A percentile compares a stretch with the other conserved stretches of the same genome.
Conservation (phyloP, 2,329 filamentous ascomycete species). For the Fusarium domesticum region DNA sequence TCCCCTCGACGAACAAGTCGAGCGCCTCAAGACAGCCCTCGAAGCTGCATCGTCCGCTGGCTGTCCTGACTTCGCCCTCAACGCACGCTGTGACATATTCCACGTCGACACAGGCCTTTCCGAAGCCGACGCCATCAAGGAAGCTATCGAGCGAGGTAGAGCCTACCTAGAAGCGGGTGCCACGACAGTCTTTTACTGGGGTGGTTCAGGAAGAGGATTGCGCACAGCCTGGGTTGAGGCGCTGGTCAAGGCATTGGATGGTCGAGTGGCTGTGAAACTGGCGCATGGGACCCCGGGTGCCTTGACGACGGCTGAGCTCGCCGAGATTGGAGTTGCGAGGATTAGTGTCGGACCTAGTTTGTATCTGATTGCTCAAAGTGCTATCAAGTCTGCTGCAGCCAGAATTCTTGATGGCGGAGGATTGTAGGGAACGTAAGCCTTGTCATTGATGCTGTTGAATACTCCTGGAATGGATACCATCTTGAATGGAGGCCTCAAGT, state of each 20-base stretch:
- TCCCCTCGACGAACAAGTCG: slow-evolving; percentile 44
- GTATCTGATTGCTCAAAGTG: slow-evolving; percentile 40
- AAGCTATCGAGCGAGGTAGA: slow-evolving; percentile 52
- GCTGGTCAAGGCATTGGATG: slow-evolving; percentile 48
- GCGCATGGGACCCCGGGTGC: slow-evolving; percentile 33
- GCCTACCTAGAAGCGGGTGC: slow-evolving; percentile 58
- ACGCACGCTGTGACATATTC: slow-evolving; percentile 56
- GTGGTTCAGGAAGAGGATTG: slow-evolving; percentile 43
- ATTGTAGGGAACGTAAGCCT: slow-evolving; percentile 6
- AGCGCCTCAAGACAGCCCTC: slow-evolving; percentile 44
- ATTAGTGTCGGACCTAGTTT: slow-evolving; percentile 53
- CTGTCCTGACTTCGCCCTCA: slow-evolving; percentile 55
- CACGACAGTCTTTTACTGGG: slow-evolving; percentile 60
- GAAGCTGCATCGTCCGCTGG: slow-evolving; percentile 44
- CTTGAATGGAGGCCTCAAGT: too few relatives aligned
- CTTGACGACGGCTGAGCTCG: slow-evolving; percentile 44
- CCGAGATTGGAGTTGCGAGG: slow-evolving; percentile 50
- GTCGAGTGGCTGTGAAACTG: slow-evolving; percentile 48
- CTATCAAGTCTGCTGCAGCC: slow-evolving; percentile 34
- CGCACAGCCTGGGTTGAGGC: slow-evolving; percentile 44
- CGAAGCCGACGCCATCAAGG: slow-evolving; percentile 39
- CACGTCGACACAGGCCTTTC: slow-evolving; percentile 29
- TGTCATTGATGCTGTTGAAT: background rate
- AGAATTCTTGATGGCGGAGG: slow-evolving; percentile 31
- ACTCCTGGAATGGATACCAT: background rate